A percentile compares a stretch with the other conserved stretches of the same genome.
Conservation (phyloP, 306 rosid species). For the Ziziphus jujuba region DNA sequence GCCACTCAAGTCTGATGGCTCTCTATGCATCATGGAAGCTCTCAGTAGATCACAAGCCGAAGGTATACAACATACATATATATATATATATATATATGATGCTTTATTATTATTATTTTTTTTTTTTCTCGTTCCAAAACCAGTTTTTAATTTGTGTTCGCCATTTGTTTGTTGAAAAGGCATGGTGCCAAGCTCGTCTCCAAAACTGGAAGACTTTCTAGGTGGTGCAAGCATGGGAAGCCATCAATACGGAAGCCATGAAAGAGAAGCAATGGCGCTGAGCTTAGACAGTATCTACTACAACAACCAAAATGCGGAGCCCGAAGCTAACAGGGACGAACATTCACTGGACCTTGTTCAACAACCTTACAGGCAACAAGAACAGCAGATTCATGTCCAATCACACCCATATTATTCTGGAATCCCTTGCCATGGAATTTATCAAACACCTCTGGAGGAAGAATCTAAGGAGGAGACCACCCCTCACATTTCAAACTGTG, state of each 20-base stretch:
- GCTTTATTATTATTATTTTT: neutral
- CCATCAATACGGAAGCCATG: constrained; percentile 58
- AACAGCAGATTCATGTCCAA: constrained; percentile 33
- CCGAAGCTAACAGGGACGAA: constrained; percentile 40
- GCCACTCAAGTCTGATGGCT: constrained; percentile 94
- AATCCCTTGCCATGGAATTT: constrained; percentile 43
- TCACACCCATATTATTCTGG: constrained; percentile 55
- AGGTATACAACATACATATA: constrained; percentile 41
- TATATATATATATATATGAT: neutral
- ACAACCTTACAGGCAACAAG: constrained; percentile 48
- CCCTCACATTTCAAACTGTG: constrained; percentile 36
- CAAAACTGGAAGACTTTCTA: constrained; percentile 85
- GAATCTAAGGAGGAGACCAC: constrained; percentile 44
- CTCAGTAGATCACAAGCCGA: constrained; percentile 63
- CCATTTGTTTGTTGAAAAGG: constrained; percentile 25
- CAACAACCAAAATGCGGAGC: constrained; percentile 43
- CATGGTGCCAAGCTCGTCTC: constrained; percentile 69
- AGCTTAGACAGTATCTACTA: constrained; percentile 81
- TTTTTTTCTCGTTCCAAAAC: neutral
- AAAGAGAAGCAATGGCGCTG: constrained; percentile 73
- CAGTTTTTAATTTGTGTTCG: neutral
- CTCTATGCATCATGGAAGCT: constrained; percentile 92
- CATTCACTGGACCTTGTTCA: constrained; percentile 45
- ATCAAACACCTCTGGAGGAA: constrained; percentile 47
- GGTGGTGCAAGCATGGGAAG: constrained; percentile 77